Evolutionary conservation across 306 rosid genomes (phyloP).

Genomic region (Acacia crassicarpa): DNA sequence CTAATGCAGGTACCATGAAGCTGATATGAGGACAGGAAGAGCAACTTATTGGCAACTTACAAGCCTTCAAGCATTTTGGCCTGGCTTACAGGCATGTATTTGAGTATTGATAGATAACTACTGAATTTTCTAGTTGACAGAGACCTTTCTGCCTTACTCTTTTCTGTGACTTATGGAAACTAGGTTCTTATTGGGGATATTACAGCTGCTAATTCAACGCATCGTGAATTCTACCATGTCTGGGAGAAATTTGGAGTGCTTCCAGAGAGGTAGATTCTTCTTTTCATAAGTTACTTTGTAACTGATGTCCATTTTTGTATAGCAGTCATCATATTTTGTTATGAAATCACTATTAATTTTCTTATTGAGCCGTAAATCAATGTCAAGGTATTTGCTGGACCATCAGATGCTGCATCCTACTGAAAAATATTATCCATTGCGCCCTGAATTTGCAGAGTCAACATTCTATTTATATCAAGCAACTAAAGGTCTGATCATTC

Average conservation of each 20-base stretch:
- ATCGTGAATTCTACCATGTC: slow-evolving; percentile 84
- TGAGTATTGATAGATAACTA: slow-evolving; percentile 5
- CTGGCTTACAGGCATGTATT: slow-evolving; percentile 86
- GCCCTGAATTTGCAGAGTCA: slow-evolving; percentile 98
- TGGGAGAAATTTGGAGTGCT: slow-evolving; percentile 89
- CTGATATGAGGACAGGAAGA: slow-evolving; percentile 96
- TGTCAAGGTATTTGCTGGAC: slow-evolving; percentile 91
- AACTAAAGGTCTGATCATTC: slow-evolving; percentile 72
- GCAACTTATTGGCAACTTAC: slow-evolving; percentile 99
- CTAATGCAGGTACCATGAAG: slow-evolving; percentile 86
- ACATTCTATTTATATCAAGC: slow-evolving; percentile 97
- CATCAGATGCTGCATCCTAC: slow-evolving; percentile 95
- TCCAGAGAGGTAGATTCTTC: slow-evolving; percentile 78
- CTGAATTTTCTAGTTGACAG: slow-evolving; percentile 7
- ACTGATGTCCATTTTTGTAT: slow-evolving; percentile 18
- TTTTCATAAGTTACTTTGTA: slow-evolving; percentile 23
- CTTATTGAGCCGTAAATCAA: slow-evolving; percentile 34
- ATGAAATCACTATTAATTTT: slow-evolving; percentile 27
- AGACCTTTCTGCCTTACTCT: slow-evolving; percentile 40
- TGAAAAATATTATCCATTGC: slow-evolving; percentile 89
- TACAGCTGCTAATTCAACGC: slow-evolving; percentile 90
- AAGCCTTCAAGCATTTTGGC: slow-evolving; percentile 99
- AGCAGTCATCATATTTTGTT: slow-evolving; percentile 24
- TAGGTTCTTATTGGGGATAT: slow-evolving; percentile 96
- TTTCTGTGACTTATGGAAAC: slow-evolving; percentile 26